phyloP scores from a whole-genome alignment of 108 stramenopile genomes.

The Nitzschia inconspicua region DNA sequence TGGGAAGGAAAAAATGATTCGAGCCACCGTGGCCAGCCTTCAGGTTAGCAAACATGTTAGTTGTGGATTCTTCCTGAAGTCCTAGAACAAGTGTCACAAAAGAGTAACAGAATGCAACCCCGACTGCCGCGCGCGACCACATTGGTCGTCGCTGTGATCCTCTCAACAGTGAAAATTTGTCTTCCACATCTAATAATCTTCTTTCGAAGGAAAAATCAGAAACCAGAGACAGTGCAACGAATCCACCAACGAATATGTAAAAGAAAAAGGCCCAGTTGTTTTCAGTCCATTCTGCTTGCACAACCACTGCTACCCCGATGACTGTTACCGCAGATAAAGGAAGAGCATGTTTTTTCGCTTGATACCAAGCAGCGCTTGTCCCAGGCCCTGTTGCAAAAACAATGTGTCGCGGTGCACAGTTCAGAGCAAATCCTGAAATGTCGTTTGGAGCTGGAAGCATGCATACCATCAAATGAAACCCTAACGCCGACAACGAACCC shows the following conservation, averaged over 20 bases:
- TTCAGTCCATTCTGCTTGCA: not conserved
- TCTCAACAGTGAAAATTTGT: too few relatives aligned
- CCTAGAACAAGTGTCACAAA: not conserved
- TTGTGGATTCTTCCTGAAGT: not conserved
- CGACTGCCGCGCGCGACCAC: not conserved
- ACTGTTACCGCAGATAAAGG: not conserved
- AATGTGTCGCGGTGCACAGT: not conserved
- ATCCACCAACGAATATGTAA: too few relatives aligned
- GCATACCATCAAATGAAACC: constrained; percentile 2
- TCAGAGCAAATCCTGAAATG: not conserved
- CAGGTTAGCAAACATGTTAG: constrained; percentile 10
- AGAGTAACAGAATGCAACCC: not conserved
- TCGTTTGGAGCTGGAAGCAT: not conserved
- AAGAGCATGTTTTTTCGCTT: too few relatives aligned
- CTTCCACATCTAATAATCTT: too few relatives aligned
- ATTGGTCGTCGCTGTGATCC: not conserved
- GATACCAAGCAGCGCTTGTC: too few relatives aligned
- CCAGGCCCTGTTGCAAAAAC: not conserved
- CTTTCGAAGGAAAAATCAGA: not conserved
- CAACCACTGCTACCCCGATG: not conserved
- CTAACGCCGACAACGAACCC: not conserved
- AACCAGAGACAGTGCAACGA: not conserved
- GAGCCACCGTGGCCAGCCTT: not conserved
- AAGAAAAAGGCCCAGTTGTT: not conserved
- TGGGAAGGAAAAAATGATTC: constrained; percentile 11